Percentiles rank a stretch among this genome's conserved stretches.
phyloP scores from a whole-genome alignment of 2,329 filamentous ascomycete genomes.

The Didymella exigua region DNA sequence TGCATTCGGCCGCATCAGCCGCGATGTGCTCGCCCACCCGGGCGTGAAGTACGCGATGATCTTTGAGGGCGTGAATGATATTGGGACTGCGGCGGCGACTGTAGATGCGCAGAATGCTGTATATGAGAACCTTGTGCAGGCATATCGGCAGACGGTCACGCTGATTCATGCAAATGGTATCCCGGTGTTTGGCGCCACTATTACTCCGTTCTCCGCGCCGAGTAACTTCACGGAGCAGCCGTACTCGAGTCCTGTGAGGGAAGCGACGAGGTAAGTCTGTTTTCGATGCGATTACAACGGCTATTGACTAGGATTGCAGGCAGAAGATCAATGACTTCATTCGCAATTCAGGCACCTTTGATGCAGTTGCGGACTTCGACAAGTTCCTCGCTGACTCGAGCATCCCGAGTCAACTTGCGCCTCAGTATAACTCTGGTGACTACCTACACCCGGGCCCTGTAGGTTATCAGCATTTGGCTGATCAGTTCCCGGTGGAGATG shows the following conservation, averaged over 20 bases:
- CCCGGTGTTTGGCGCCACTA: conserved; percentile 66
- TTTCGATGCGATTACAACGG: neutral
- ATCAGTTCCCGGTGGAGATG: conserved; percentile 62
- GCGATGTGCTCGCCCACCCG: conserved; percentile 66
- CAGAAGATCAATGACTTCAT: conserved; percentile 67
- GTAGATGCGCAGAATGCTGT: conserved; percentile 53
- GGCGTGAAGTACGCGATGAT: conserved; percentile 67
- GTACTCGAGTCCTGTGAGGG: conserved; percentile 61
- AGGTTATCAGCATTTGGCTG: conserved; percentile 66
- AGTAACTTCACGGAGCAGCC: conserved; percentile 52
- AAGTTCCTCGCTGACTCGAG: conserved; percentile 59
- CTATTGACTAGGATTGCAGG: neutral
- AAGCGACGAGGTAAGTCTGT: conserved; percentile 55
- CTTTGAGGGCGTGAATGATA: conserved; percentile 70
- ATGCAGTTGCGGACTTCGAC: conserved; percentile 68
- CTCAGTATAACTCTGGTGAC: conserved; percentile 65
- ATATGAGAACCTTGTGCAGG: conserved; percentile 59
- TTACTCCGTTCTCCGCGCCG: conserved; percentile 65
- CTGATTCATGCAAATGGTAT: conserved; percentile 62
- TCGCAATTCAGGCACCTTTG: conserved; percentile 60
- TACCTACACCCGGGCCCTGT: conserved; percentile 66
- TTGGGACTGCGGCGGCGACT: conserved; percentile 59
- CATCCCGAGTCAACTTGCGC: conserved; percentile 55
- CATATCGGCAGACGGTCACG: conserved; percentile 63
- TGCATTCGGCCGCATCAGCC: conserved; percentile 64